Conservation (phyloP, 257 asterid genomes). For the Cinchona pubescens region DNA sequence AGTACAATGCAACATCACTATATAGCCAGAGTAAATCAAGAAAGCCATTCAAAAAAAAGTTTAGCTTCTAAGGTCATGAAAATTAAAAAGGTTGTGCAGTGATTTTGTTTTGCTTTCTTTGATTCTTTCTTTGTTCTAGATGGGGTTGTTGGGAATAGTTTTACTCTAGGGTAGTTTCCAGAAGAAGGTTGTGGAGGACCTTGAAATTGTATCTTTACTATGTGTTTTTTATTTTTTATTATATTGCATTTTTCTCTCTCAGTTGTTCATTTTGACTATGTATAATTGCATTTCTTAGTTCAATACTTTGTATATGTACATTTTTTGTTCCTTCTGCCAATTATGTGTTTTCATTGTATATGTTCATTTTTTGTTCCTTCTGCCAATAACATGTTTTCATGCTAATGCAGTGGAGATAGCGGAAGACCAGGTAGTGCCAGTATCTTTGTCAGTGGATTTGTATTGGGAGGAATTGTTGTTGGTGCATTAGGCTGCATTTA, state of each 20-base stretch:
- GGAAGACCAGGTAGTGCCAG: conserved; percentile 33
- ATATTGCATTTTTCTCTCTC: too few relatives aligned
- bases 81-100: too few relatives aligned
- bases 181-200: not conserved
- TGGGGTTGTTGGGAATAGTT: not conserved
- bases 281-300: not conserved
- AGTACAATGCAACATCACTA: not conserved
- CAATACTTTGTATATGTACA: not conserved
- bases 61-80: not conserved
- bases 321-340: not conserved
- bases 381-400: conserved; percentile 7
- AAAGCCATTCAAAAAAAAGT: not conserved
- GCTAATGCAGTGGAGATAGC: conserved; percentile 30
- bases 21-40: not conserved
- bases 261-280: not conserved
- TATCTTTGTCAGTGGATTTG: conserved; percentile 43
- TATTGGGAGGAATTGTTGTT: conserved; percentile 42
- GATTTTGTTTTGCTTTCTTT: not conserved
- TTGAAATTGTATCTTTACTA: not conserved
- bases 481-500: conserved; percentile 48
- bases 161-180: too few relatives aligned
- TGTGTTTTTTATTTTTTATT: too few relatives aligned
- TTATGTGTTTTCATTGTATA: conserved; percentile 9
- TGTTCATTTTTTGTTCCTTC: not conserved
- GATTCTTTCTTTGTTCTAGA: not conserved